These are phyloP conservation scores for Verticillium isaacii DNA, from an alignment of 2,329 filamentous ascomycete genomes.

Conservation along the genomic window DNA sequence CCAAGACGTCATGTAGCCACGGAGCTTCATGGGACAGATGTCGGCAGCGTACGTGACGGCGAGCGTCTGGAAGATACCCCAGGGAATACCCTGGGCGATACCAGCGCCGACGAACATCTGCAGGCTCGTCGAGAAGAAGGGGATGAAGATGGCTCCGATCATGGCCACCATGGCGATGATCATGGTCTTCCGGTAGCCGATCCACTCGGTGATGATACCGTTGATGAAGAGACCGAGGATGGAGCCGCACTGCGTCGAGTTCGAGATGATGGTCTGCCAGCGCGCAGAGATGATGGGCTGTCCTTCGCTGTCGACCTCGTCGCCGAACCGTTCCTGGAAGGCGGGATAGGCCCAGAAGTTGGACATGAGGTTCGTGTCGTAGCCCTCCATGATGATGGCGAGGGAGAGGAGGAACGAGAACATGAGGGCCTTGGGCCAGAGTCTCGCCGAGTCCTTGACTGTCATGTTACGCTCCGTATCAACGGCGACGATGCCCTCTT, in stretches of 20 bases:
- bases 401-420: constrained; percentile 41
- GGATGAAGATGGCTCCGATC: constrained; percentile 46
- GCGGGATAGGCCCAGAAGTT: constrained; percentile 32
- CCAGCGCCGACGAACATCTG: constrained; percentile 30
- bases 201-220: constrained; percentile 46
- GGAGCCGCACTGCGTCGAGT: constrained; percentile 47
- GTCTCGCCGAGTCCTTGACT: constrained; percentile 31
- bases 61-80: constrained; percentile 47
- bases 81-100: constrained; percentile 46
- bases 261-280: constrained; percentile 54
- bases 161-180: constrained; percentile 40
- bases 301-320: constrained; percentile 21
- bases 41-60: constrained; percentile 51
- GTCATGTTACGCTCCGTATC: constrained; percentile 35
- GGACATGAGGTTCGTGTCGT: constrained; percentile 44
- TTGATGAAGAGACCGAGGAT: constrained; percentile 51
- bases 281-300: constrained; percentile 44
- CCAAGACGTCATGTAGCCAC: constrained; percentile 48
- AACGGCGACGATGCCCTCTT: constrained; percentile 19
- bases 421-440: constrained; percentile 40
- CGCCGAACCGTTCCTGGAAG: constrained; percentile 42
- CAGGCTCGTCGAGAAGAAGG: constrained; percentile 47
- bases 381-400: constrained; percentile 46
- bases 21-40: constrained; percentile 39
- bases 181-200: constrained; percentile 45